Percentiles rank a stretch among this genome's conserved stretches.
Evolutionary conservation across 805 yeast species (phyloP).

Genomic region (Hanseniaspora hatyaiensis): DNA sequence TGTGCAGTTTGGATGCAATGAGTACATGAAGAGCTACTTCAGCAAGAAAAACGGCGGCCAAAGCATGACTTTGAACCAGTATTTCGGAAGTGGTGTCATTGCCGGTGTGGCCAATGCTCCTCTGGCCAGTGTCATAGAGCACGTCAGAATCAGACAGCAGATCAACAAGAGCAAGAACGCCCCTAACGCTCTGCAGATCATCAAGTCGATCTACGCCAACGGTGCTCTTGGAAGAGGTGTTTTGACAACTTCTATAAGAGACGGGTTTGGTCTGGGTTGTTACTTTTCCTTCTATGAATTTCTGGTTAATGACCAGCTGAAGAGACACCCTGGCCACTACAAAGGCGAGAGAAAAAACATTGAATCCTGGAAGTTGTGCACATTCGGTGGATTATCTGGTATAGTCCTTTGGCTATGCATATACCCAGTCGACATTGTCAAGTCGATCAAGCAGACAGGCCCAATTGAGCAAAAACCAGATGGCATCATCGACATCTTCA

Average conservation of each 20-base stretch:
- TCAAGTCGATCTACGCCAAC: conserved; percentile 39
- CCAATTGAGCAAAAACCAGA: conserved; percentile 39
- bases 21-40: conserved; percentile 78
- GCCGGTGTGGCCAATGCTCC: conserved; percentile 88
- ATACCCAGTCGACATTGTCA: conserved; percentile 85
- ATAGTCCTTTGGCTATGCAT: conserved; percentile 71
- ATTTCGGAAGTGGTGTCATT: conserved; percentile 72
- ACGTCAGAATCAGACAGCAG: conserved; percentile 84
- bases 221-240: conserved; percentile 70
- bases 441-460: conserved; percentile 62
- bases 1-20: conserved; percentile 90
- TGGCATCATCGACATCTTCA: conserved; percentile 50
- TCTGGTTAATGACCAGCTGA: conserved; percentile 45
- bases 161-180: conserved; percentile 68
- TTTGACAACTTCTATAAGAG: conserved; percentile 71
- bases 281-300: conserved; percentile 89
- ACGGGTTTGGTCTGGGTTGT: conserved; percentile 75
- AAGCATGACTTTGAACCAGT: conserved; percentile 47
- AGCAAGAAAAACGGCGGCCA: conserved; percentile 32
- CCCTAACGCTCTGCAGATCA: conserved; percentile 26
- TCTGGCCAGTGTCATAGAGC: conserved; percentile 89
- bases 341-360: conserved; percentile 51
- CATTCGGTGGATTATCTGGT: conserved; percentile 85
- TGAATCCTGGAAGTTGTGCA: conserved; percentile 77
- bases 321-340: conserved; percentile 25